Evolutionary conservation across 139 green algal species (phyloP).

Genomic region (Yamagishiella unicocca): DNA sequence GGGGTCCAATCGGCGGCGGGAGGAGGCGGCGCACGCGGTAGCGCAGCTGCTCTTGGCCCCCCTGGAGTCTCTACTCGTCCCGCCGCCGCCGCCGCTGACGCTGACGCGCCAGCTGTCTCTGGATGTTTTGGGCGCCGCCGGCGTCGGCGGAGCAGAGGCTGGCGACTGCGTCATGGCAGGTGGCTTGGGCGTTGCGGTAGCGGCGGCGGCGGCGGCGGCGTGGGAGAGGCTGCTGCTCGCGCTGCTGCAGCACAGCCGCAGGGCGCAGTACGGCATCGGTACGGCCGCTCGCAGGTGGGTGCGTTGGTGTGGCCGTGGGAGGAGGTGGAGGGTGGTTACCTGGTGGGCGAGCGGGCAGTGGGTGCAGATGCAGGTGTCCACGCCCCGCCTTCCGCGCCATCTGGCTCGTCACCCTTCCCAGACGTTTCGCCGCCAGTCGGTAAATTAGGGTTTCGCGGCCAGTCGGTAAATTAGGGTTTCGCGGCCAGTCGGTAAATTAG

Average conservation of each 20-base stretch:
- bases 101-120: not conserved
- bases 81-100: not conserved
- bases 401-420: too few relatives aligned
- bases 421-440: too few relatives aligned
- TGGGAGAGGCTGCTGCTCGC: constrained; percentile 12
- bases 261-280: not conserved
- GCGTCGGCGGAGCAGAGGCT: too few relatives aligned
- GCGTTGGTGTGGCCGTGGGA: too few relatives aligned
- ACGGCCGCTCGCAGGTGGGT: not conserved
- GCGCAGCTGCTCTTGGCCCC: not conserved
- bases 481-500: too few relatives aligned
- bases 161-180: too few relatives aligned
- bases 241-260: constrained; percentile 1
- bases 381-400: too few relatives aligned
- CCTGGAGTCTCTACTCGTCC: constrained; percentile 6
- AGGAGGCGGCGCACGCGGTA: not conserved
- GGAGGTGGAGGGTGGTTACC: too few relatives aligned
- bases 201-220: not conserved
- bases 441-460: too few relatives aligned
- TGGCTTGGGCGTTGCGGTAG: not conserved
- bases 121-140: not conserved
- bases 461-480: too few relatives aligned
- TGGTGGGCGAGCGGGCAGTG: too few relatives aligned
- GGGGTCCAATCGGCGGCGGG: not conserved
- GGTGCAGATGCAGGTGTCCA: too few relatives aligned